Base-by-base conservation (phyloP, 2,329 filamentous ascomycete genomes). In the Aspergillus fumigatus region DNA sequence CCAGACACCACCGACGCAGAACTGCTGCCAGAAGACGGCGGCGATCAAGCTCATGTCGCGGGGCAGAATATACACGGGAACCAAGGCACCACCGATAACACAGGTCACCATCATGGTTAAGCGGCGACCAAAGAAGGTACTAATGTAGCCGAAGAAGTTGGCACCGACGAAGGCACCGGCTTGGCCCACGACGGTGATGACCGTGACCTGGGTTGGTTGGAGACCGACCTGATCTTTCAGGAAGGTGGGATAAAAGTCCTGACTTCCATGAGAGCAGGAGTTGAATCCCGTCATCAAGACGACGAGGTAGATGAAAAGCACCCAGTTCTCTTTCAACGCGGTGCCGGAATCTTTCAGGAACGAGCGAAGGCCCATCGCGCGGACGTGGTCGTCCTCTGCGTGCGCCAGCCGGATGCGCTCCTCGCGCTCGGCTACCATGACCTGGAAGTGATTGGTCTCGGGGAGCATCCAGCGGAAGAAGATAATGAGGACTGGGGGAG, bases 381-480 rank as follows among this genome's bases (percentile, higher is more conserved):
- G 78, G 10, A 69, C 73, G 55, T 80, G 80, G 54, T 71, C 57
- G 53, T 3, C 64, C 66, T 19, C 70, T 72, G 40, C 68, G 64
- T 3, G 60, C 40, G 14, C 63, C 65, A 0, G 71, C 62, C 23
- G 70, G 66, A 17, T 78, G 61, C 3, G 75, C 19, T 58, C 62
- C 29, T 66, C 64, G 6, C 64, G 61, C 40, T 64, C 62, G 2
- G 62, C 62, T 41, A 63, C 61, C 55, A 66, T 64, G 10, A 62
- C 63, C 38, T 63, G 80, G 72, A 88, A 93, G 2, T 84, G 82
- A 29, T 87, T 77, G 0, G 90, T 94, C 75, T 94, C 90, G 14
- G 88, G 87, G 0, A 94, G 79, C 69, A 81, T 83, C 32, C 90
- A 77, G 26, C 90, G 86, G 77, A 88, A 90, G 50, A 84, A 63